phyloP scores from a whole-genome alignment of 2,329 filamentous ascomycete species.

The Cercospora janseana region DNA sequence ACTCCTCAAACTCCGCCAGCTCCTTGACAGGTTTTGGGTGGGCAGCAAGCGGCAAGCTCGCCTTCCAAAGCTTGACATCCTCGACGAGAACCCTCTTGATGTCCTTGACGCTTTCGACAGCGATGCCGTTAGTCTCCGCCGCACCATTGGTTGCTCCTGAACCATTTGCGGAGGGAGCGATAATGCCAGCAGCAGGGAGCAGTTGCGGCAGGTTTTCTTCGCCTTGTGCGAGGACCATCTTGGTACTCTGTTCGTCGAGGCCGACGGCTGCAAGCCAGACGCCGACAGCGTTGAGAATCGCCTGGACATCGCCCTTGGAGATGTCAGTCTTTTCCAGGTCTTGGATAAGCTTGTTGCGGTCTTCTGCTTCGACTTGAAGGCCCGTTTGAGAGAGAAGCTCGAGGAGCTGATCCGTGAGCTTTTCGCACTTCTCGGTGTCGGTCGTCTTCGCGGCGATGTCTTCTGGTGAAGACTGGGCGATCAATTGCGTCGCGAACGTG shows the following conservation, averaged over 20 bases:
- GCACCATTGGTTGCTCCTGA: constrained; percentile 36
- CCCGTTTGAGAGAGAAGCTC: constrained; percentile 51
- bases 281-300: constrained; percentile 46
- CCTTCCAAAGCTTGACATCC: constrained; percentile 79
- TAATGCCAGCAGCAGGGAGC: constrained; percentile 35
- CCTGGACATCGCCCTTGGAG: constrained; percentile 37
- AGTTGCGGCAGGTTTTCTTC: constrained; percentile 49
- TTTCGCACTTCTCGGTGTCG: constrained; percentile 45
- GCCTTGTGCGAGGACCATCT: constrained; percentile 51
- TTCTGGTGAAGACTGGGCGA: constrained; percentile 62
- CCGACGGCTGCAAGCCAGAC: constrained; percentile 42
- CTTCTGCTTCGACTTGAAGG: constrained; percentile 42
- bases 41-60: constrained; percentile 66
- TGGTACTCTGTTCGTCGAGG: constrained; percentile 51
- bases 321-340: constrained; percentile 49
- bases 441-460: constrained; percentile 36
- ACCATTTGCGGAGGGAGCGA: constrained; percentile 6
- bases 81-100: constrained; percentile 64
- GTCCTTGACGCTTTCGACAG: constrained; percentile 46
- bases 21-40: constrained; percentile 73
- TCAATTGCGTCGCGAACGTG: constrained; percentile 81
- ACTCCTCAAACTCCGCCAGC: constrained; percentile 80
- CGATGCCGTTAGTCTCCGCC: constrained; percentile 36
- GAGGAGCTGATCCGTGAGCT: constrained; percentile 44
- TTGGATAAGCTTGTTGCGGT: constrained; percentile 44